phyloP scores from a whole-genome alignment of 306 rosid genomes.

The Quercus bicolor region DNA sequence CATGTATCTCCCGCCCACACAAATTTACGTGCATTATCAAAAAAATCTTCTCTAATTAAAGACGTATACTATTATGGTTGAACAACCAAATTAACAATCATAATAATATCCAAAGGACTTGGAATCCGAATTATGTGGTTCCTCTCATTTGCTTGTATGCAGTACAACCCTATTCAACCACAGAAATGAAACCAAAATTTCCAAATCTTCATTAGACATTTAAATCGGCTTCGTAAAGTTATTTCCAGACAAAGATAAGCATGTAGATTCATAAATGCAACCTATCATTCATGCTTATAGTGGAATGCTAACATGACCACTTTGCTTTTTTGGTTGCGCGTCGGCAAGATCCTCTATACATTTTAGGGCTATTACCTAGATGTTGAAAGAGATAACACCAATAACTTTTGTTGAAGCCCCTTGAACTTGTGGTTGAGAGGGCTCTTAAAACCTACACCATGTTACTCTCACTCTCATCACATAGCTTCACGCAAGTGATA shows the following conservation, averaged over 20 bases:
- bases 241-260: not conserved
- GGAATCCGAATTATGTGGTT: not conserved
- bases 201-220: not conserved
- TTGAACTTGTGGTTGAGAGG: constrained; percentile 26
- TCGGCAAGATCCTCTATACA: constrained; percentile 30
- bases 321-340: constrained; percentile 33
- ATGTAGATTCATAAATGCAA: constrained; percentile 1
- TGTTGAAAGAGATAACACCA: not conserved
- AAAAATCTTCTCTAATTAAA: not conserved
- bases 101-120: not conserved
- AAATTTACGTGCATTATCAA: too few species aligned
- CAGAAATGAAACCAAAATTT: not conserved
- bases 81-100: not conserved
- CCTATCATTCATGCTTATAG: constrained; percentile 15
- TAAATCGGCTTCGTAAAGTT: not conserved
- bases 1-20: too few species aligned
- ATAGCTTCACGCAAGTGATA: constrained; percentile 54
- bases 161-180: not conserved
- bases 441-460: constrained; percentile 11
- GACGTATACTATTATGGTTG: not conserved
- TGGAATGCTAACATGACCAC: constrained; percentile 34
- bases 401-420: not conserved
- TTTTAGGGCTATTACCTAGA: constrained; percentile 24
- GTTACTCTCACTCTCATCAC: constrained; percentile 27
- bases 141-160: not conserved